Conservation (phyloP, 495 filamentous ascomycete genomes). For the Neurospora sublineolata region DNA sequence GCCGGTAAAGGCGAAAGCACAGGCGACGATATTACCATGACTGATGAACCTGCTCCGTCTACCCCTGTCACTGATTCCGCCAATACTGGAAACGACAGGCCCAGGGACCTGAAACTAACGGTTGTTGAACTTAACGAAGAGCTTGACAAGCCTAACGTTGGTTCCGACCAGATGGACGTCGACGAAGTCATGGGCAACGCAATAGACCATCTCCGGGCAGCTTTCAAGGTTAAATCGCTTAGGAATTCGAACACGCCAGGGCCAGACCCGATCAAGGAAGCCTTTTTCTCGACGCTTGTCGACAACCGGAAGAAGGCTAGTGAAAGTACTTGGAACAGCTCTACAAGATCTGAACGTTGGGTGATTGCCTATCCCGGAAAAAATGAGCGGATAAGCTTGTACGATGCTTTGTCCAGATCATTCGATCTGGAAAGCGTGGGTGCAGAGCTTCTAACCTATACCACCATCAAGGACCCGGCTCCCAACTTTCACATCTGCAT, state of each 20-base stretch:
- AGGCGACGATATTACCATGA: constrained; percentile 7
- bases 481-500: constrained; percentile 84
- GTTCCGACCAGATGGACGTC: constrained; percentile 68
- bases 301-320: constrained; percentile 30
- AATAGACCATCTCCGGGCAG: constrained; percentile 78
- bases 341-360: constrained; percentile 16
- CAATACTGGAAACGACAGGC: constrained; percentile 2
- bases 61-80: not conserved
- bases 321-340: constrained; percentile 23
- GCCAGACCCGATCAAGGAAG: constrained; percentile 59
- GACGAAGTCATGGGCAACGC: constrained; percentile 90
- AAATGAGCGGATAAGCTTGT: constrained; percentile 48
- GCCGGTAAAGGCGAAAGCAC: not conserved
- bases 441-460: constrained; percentile 52
- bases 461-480: constrained; percentile 63
- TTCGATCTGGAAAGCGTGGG: constrained; percentile 70
- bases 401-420: constrained; percentile 70
- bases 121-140: constrained; percentile 32
- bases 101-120: constrained; percentile 17
- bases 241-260: constrained; percentile 20
- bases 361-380: constrained; percentile 21
- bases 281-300: constrained; percentile 37
- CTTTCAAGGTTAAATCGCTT: constrained; percentile 53
- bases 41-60: constrained; percentile 5
- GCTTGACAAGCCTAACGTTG: constrained; percentile 33